Percentiles rank a stretch among this genome's conserved stretches.
phyloP scores from a whole-genome alignment of 2,329 filamentous ascomycete species.

The Colletotrichum spinosum region DNA sequence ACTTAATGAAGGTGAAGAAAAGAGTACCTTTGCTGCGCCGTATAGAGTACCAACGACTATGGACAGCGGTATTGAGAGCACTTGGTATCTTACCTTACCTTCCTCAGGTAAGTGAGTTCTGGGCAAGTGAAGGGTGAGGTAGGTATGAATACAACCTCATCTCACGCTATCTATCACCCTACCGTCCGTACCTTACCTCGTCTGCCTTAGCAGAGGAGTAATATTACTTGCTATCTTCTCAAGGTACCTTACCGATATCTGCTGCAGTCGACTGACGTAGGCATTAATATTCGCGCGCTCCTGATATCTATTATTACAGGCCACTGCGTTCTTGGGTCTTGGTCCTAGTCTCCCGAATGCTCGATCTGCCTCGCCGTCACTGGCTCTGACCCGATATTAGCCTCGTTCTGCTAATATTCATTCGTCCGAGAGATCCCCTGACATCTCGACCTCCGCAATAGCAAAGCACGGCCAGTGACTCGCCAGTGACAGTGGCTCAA shows the following conservation, averaged over 20 bases:
- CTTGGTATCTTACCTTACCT: not conserved
- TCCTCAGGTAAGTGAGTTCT: not conserved
- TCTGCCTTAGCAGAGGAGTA: not conserved
- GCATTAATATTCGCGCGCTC: constrained; percentile 12
- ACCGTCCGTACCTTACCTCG: not conserved
- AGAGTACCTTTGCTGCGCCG: too few relatives aligned
- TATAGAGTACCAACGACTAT: not conserved
- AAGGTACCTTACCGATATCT: not conserved
- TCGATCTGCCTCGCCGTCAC: constrained; percentile 10
- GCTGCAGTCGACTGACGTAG: constrained; percentile 26
- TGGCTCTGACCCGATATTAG: not conserved
- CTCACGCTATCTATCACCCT: not conserved
- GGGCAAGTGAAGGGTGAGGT: too few relatives aligned
- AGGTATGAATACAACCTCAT: not conserved
- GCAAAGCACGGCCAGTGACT: not conserved
- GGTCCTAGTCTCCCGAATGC: constrained; percentile 23
- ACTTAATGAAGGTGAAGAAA: too few relatives aligned
- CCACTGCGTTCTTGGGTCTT: constrained; percentile 8
- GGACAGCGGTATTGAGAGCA: not conserved
- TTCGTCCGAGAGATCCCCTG: not conserved
- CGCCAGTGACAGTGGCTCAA: not conserved
- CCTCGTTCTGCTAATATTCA: not conserved
- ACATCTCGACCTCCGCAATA: not conserved
- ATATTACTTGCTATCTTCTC: not conserved
- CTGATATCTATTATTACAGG: constrained; percentile 34